A percentile compares a stretch with the other conserved stretches of the same genome.
Evolutionary conservation across 176 grass and related monocot species (phyloP).

Genomic region (Musa acuminata): DNA sequence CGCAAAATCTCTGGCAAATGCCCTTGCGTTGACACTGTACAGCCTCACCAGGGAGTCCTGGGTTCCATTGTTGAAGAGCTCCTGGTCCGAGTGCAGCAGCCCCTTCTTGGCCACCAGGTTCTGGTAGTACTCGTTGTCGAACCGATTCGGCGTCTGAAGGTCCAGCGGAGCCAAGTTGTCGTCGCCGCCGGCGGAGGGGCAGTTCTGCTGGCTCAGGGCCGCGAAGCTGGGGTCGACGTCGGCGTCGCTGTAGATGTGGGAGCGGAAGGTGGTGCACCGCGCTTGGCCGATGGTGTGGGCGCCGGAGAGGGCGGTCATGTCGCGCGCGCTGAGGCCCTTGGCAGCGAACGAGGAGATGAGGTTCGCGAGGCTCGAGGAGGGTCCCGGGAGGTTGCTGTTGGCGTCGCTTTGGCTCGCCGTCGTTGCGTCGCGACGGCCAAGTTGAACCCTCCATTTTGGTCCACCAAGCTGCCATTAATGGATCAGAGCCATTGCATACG

Average conservation of each 20-base stretch:
- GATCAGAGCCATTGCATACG: no score
- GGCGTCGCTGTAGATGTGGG: constrained; percentile 47
- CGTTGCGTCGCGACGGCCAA: constrained; percentile 48
- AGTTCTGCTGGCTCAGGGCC: neutral
- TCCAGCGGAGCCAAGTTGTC: constrained; percentile 30
- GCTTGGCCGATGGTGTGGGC: constrained; percentile 23
- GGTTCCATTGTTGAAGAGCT: constrained; percentile 60
- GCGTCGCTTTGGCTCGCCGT: constrained; percentile 35
- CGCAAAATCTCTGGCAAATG: neutral
- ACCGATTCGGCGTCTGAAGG: constrained; percentile 17
- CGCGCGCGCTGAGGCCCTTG: constrained; percentile 38
- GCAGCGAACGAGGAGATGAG: constrained; percentile 26
- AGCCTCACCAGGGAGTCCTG: constrained; percentile 37
- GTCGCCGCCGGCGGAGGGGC: constrained; percentile 25
- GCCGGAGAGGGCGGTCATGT: constrained; percentile 47
- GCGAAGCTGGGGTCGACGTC: constrained; percentile 24
- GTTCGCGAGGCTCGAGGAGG: constrained; percentile 10
- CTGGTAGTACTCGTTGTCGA: constrained; percentile 61
- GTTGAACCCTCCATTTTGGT: constrained; percentile 42
- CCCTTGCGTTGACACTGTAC: constrained; percentile 41
- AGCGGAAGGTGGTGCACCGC: constrained; percentile 31
- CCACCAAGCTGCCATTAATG: constrained; percentile 27
- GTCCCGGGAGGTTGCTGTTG: constrained; percentile 29
- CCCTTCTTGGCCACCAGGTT: constrained; percentile 41
- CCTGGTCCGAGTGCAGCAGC: constrained; percentile 77